phyloP scores from a whole-genome alignment of 208 protist genomes.

The Acanthamoeba culbertsoni region DNA sequence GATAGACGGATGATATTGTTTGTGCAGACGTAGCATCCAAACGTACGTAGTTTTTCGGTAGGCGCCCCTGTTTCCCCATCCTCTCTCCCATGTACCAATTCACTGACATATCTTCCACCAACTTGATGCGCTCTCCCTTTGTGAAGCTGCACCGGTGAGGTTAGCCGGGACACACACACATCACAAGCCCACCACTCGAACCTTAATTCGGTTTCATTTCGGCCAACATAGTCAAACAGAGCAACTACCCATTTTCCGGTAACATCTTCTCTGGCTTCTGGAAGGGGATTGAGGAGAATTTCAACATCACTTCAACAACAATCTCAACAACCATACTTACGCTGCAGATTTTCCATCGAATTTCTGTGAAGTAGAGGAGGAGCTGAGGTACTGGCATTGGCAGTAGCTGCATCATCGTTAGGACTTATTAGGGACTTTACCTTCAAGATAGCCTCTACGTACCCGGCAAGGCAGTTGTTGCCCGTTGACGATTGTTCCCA shows the following conservation, averaged over 20 bases:
- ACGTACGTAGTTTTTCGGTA: not conserved
- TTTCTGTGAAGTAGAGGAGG: too few species aligned
- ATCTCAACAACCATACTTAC: too few species aligned
- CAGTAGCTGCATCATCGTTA: too few species aligned
- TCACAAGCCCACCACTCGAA: not conserved
- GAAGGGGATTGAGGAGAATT: not conserved
- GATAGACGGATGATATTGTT: too few species aligned
- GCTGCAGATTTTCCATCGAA: too few species aligned
- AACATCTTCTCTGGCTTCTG: not conserved
- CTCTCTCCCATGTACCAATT: conserved; percentile 15
- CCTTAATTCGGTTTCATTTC: not conserved
- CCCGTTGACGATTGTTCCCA: not conserved
- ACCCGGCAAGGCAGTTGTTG: too few species aligned
- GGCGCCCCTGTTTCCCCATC: not conserved
- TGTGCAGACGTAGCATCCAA: not conserved
- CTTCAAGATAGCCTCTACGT: too few species aligned
- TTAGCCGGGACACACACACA: not conserved
- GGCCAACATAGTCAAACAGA: not conserved
- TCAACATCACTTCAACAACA: not conserved
- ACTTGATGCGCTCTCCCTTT: not conserved
- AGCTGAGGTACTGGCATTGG: too few species aligned
- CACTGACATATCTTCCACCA: not conserved
- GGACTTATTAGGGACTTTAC: too few species aligned
- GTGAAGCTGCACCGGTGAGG: not conserved
- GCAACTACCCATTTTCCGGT: not conserved